Evolutionary conservation across 805 yeast genomes (phyloP).

Genomic region (Yamadazyma akitaensis): DNA sequence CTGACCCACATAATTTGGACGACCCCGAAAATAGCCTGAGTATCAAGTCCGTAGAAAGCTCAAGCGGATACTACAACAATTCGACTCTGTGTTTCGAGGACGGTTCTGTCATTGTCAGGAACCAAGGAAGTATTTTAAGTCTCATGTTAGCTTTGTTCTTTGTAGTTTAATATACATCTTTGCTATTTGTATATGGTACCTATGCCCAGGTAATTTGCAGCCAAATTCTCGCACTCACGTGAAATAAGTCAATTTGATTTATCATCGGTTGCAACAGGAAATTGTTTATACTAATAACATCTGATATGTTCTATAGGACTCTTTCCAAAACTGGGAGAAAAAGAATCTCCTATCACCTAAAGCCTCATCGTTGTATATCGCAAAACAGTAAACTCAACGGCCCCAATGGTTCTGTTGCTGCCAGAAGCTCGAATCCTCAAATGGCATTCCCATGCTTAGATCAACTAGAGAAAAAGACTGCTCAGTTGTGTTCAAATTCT

Average conservation of each 20-base stretch:
- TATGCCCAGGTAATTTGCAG: constrained; percentile 5
- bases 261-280: neutral
- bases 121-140: neutral
- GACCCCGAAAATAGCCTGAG: neutral
- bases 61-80: neutral
- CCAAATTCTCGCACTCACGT: constrained; percentile 6
- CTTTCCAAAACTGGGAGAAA: neutral
- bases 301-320: neutral
- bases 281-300: neutral
- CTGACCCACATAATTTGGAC: neutral
- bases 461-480: constrained; percentile 57
- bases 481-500: constrained; percentile 27
- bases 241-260: constrained; percentile 6
- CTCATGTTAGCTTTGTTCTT: neutral
- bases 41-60: neutral
- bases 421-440: constrained; percentile 52
- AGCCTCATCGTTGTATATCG: neutral
- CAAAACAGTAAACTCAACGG: neutral
- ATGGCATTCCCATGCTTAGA: constrained; percentile 85
- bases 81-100: neutral
- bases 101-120: neutral
- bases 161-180: neutral
- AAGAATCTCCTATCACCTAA: neutral
- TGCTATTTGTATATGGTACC: neutral
- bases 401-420: neutral